Evolutionary conservation across 306 rosid species (phyloP), one percentile per base, ranked within the genome.

Genomic region (Abrus pulchellus): DNA sequence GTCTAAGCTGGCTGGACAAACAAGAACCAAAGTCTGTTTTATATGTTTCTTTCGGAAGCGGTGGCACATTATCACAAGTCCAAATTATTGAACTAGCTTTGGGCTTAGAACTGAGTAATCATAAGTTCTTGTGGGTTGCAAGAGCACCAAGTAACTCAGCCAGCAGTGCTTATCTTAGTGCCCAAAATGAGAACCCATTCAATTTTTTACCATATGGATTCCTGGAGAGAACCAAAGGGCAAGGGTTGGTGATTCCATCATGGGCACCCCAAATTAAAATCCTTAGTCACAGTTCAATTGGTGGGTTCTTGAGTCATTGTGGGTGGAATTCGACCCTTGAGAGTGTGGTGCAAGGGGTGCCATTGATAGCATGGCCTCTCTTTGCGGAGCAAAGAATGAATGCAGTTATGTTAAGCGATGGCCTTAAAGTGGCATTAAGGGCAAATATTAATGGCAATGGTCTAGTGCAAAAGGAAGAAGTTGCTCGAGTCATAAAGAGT

Each of bases 11-110:
- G 85, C 53, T 80, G 64, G 82, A 83, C 6, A 63, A 55, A n/a
- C 77, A 83, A 7, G 52, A 57, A 43, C 29, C 13, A 2, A 34
- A 34, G 40, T 79, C 84, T 9, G 87, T 83, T 8, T 12, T 83
- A 20, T 85, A 3, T 72, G 79, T 85, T 40, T 76, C 85, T 7
- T 85, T 80, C 54, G 85, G 88, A 60, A 69, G 60, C 49, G 75
- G 75, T 29, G 75, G 75, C 3, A 62, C 68, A 11, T 7, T 62
- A 1, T 62, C 68, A 62, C 68, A 62, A 34, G 38, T 33, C 33
- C 45, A 62, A 62, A 34, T 34, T 1, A 1, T 0, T 34, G 45
- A 62, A 9, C 9, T 62, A n/a, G 68, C 68, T 34, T 62, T 10
- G 10, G 68, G 68, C 12, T 62, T 62, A 45, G 68, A 62, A 12